Evolutionary conservation across 805 yeast species (phyloP).

Genomic region (Yamadazyma takamatsuzukensis): DNA sequence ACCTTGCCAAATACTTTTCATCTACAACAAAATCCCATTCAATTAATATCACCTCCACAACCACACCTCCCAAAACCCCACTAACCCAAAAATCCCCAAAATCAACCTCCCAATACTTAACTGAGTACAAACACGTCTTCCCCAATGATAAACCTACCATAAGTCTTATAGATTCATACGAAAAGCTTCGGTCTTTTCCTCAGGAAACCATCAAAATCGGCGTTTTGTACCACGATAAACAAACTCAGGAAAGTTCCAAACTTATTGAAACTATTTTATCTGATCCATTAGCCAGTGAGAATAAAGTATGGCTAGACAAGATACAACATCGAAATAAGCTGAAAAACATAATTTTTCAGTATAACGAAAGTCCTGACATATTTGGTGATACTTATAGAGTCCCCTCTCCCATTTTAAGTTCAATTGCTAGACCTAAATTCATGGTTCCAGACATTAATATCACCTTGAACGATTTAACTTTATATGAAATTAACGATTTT

Average conservation of each 20-base stretch:
- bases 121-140: constrained; percentile 10
- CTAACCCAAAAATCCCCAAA: too few species aligned
- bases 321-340: constrained; percentile 18
- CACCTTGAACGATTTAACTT: constrained; percentile 13
- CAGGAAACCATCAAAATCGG: constrained; percentile 28
- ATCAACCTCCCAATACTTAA: constrained; percentile 7
- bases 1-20: too few species aligned
- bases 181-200: constrained; percentile 9
- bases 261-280: constrained; percentile 35
- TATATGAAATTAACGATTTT: constrained; percentile 14
- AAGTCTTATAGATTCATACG: constrained; percentile 11
- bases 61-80: too few species aligned
- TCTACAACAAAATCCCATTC: too few species aligned
- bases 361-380: constrained; percentile 7
- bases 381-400: constrained; percentile 12
- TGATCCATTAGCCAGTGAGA: constrained; percentile 36
- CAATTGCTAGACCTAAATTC: constrained; percentile 22
- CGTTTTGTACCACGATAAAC: constrained; percentile 27
- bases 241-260: constrained; percentile 18
- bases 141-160: constrained; percentile 10
- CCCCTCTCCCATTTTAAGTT: constrained; percentile 29
- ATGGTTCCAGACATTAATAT: constrained; percentile 8
- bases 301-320: constrained; percentile 28
- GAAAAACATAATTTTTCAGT: constrained; percentile 19
- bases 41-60: too few species aligned